Evolutionary conservation across 441 rosid species (phyloP).

Genomic region (Sinapis alba): DNA sequence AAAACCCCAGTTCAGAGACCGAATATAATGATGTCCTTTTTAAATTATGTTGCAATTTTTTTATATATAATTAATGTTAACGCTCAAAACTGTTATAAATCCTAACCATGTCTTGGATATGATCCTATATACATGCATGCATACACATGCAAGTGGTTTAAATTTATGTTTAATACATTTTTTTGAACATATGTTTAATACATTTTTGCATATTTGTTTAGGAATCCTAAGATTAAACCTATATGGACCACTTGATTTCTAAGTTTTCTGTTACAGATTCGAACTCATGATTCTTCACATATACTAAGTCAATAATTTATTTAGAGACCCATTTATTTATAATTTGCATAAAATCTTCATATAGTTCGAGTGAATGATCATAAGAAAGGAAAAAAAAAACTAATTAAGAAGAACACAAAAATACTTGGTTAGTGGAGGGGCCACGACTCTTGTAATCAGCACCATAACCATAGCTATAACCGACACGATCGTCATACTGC

Average conservation of each 20-base stretch:
- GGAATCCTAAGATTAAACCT: background rate
- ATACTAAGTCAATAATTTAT: background rate
- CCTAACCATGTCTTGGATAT: background rate
- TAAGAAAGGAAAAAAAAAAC: background rate
- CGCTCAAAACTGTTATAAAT: background rate
- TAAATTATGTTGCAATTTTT: background rate
- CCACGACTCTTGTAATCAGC: slow-evolving; percentile 29
- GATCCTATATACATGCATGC: slow-evolving; percentile 10
- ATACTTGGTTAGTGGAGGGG: slow-evolving; percentile 36
- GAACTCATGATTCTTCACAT: background rate
- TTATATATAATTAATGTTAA: background rate
- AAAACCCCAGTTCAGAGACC: too few relatives aligned
- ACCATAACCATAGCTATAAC: slow-evolving; percentile 24
- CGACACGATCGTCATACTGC: slow-evolving; percentile 37
- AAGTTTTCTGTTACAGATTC: background rate
- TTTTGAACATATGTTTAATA: background rate
- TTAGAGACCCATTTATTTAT: too few relatives aligned
- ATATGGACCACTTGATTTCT: background rate
- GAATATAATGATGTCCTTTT: too few relatives aligned
- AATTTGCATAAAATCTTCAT: background rate
- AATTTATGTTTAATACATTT: background rate
- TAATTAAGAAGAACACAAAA: background rate
- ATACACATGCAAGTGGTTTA: background rate
- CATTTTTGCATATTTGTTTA: background rate
- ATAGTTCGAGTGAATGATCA: background rate